Conservation (phyloP, 495 filamentous ascomycete species). For the Penicillium canescens region DNA sequence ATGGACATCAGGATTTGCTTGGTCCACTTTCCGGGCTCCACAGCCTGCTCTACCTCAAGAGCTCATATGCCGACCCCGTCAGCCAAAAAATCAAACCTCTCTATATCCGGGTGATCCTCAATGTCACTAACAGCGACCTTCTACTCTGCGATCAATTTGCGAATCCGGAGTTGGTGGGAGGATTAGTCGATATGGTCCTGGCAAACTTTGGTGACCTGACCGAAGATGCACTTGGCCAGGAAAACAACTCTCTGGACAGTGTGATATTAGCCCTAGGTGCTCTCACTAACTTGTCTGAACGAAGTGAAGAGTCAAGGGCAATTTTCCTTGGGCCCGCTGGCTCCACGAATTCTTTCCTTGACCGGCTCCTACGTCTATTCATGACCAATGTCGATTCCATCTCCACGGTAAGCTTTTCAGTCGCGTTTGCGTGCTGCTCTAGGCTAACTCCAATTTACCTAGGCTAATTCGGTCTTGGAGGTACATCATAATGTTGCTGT, state of each 20-base stretch:
- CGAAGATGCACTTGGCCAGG: slow-evolving; percentile 40
- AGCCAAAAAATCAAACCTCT: slow-evolving; percentile 25
- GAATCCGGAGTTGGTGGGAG: slow-evolving; percentile 52
- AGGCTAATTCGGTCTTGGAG: slow-evolving; percentile 85
- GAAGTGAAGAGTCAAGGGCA: slow-evolving; percentile 55
- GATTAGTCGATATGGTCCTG: slow-evolving; percentile 53
- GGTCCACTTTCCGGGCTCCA: slow-evolving; percentile 29
- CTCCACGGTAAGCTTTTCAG: slow-evolving; percentile 43
- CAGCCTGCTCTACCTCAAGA: slow-evolving; percentile 24
- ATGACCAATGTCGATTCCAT: slow-evolving; percentile 37
- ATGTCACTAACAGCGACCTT: slow-evolving; percentile 81
- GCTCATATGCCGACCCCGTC: slow-evolving; percentile 5
- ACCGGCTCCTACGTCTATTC: slow-evolving; percentile 46
- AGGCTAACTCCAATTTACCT: slow-evolving; percentile 5
- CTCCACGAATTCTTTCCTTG: slow-evolving; percentile 33
- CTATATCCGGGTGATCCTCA: slow-evolving; percentile 73
- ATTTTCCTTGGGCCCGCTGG: slow-evolving; percentile 32
- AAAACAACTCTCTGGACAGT: slow-evolving; percentile 59
- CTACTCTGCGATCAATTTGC: slow-evolving; percentile 67
- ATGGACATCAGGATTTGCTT: slow-evolving; percentile 26
- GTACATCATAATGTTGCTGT: slow-evolving; percentile 85
- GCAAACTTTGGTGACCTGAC: slow-evolving; percentile 40
- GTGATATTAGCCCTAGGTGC: slow-evolving; percentile 79
- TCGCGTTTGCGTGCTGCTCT: background rate
- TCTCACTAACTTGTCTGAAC: slow-evolving; percentile 87